Conservation (phyloP, 306 rosid species). For the Prunus kanzakura region DNA sequence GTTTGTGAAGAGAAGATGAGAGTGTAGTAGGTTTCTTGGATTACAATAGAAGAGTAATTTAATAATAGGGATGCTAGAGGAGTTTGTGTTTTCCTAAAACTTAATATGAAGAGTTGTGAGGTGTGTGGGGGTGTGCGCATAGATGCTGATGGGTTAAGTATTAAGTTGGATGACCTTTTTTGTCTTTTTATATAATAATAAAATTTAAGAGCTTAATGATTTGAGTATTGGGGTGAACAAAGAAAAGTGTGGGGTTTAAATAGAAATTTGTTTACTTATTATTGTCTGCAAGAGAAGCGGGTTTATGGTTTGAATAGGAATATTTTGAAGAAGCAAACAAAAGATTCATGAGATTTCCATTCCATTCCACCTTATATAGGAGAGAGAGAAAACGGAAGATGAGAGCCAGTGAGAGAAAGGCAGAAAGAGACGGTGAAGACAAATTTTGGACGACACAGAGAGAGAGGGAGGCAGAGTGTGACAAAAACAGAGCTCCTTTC, state of each 20-base stretch:
- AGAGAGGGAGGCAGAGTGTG: background rate
- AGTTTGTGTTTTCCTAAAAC: too few relatives aligned
- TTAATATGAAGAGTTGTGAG: too few relatives aligned
- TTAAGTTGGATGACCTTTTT: too few relatives aligned
- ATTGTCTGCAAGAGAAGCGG: background rate
- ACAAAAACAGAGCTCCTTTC: background rate
- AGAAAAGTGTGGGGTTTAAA: too few relatives aligned
- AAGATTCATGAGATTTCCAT: background rate
- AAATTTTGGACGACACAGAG: background rate
- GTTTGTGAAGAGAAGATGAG: too few relatives aligned
- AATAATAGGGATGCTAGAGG: fast-evolving
- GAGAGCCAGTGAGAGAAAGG: background rate
- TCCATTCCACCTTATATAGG: background rate
- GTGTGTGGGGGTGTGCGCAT: too few relatives aligned
- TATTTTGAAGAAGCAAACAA: background rate
- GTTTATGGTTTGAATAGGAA: background rate
- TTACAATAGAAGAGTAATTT: too few relatives aligned
- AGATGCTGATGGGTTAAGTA: too few relatives aligned
- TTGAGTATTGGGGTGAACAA: too few relatives aligned
- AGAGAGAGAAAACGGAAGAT: background rate
- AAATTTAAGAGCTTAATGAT: too few relatives aligned
- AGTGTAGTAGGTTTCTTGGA: too few relatives aligned
- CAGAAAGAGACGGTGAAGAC: background rate
- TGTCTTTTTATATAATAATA: too few relatives aligned
- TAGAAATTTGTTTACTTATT: background rate